These are phyloP conservation scores for Helianthus annuus DNA, from an alignment of 129 eudicot genomes.

Conservation along the genomic window HanXRQr2.0-SUNRISE NC_035437.2:166536762-166537261, in stretches of 20 bases:
- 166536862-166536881: background rate
- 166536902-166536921: too few species aligned
- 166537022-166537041: background rate
- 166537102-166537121: background rate
- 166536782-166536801: background rate
- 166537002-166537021: background rate
- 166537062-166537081: conserved; percentile 1
- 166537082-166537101: conserved; percentile 1
- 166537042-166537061: conserved; percentile 1
- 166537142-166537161: background rate
- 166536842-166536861: background rate
- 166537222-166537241: background rate
- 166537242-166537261: too few species aligned
- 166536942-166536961: too few species aligned
- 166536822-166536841: conserved; percentile 4
- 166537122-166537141: background rate
- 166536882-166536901: background rate
- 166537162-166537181: background rate
- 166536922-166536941: too few species aligned
- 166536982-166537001: background rate
- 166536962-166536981: background rate
- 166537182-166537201: background rate
- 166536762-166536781: background rate
- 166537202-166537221: background rate
- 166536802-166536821: conserved; percentile 4